Conservation (phyloP, 768 basidiomycete species). For the Tulasnella sp. region DNA sequence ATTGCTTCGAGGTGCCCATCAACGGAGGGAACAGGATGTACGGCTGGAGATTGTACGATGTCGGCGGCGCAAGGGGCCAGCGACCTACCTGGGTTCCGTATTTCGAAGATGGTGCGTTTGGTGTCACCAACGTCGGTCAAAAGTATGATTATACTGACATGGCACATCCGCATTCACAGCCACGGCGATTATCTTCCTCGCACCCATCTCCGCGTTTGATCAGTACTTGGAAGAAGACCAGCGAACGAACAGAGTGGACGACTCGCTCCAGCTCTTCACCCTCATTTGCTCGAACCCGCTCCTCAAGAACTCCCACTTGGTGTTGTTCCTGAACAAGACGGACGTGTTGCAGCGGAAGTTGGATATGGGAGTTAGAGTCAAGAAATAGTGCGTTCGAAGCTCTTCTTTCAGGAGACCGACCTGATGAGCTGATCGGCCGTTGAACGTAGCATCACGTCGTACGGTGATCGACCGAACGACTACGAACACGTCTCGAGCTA, state of each 20-base stretch:
- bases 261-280: constrained; percentile 17
- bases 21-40: background rate
- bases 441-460: constrained; percentile 7
- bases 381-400: constrained; percentile 11
- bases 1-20: constrained; percentile 13
- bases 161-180: background rate
- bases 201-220: constrained; percentile 18
- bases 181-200: constrained; percentile 18
- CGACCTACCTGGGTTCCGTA: constrained; percentile 16
- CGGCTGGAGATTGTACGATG: constrained; percentile 15
- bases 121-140: background rate
- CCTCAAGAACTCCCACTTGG: constrained; percentile 15
- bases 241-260: constrained; percentile 16
- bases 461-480: constrained; percentile 16
- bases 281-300: constrained; percentile 15
- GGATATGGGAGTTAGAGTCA: constrained; percentile 13
- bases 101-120: constrained; percentile 15
- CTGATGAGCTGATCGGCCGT: background rate
- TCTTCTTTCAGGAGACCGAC: background rate
- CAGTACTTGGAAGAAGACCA: constrained; percentile 17
- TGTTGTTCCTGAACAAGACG: constrained; percentile 18
- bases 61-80: constrained; percentile 14
- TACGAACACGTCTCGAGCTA: constrained; percentile 13
- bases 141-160: background rate
- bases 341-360: constrained; percentile 16